Evolutionary conservation across 2,329 filamentous ascomycete species (phyloP), one percentile per base, ranked within the genome.

Genomic region (Claviceps arundinis): DNA sequence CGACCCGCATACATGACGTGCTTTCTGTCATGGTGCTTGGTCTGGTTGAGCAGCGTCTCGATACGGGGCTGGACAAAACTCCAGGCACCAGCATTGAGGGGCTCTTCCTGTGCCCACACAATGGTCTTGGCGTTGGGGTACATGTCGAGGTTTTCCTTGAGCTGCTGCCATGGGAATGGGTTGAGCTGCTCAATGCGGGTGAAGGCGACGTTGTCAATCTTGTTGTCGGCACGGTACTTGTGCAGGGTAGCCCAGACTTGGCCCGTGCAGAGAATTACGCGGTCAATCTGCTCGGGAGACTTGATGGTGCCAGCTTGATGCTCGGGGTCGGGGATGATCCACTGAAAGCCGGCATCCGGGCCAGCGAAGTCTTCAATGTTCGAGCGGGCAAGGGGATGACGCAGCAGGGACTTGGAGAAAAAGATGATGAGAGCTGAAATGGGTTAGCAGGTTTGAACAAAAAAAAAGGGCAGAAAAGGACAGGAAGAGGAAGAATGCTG

Each of bases 121-220:
- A 98, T 89, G 58, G 89, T 91, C 79, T 96, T 88, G 61, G 91
- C 91, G 70, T 98, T 98, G 67, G 90, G 89, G 76, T 98, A 98
- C 70, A 76, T 82, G 75, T 98, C 91, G 51, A 98, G 80, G 75
- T 97, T 97, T 70, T 97, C 91, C 76, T 87, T 88, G 52, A 98
- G 81, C 71, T 93, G 89, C 62, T 90, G 84, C 91, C 93, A 98
- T 50, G 93, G 93, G 87, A 98, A 98, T 64, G 93, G 93, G 75
- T 98, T 90, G 55, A 98, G 81, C 74, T 98, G 93, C 75, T 98
- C 93, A 60, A 98, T 82, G 66, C 93, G 89, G 22, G 90, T 96
- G 67, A 98, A 85, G 64, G 91, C 93, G 19, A 91, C 87, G 66
- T 96, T 85, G 70, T 89, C 89, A 66, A 95, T 80, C 58, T 86